Evolutionary conservation across 306 rosid species (phyloP).

Genomic region (Vigna mungo): DNA sequence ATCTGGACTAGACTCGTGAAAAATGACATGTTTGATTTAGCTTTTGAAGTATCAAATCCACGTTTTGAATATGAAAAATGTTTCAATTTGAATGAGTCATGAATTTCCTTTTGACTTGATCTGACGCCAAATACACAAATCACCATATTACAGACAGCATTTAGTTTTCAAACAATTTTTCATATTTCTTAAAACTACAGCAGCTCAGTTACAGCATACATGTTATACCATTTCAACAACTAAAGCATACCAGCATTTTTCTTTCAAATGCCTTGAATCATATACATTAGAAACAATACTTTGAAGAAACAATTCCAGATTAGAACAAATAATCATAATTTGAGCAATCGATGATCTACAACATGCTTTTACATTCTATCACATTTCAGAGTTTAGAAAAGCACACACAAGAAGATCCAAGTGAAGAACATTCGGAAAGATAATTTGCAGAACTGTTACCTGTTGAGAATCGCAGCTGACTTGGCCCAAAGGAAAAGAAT

Average conservation of each 20-base stretch:
- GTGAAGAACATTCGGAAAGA: conserved; percentile 35
- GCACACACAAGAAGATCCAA: conserved; percentile 32
- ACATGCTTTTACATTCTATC: background rate
- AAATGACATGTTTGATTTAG: background rate
- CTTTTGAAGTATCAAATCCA: too few species aligned
- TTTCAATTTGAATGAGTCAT: background rate
- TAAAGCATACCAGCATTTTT: conserved; percentile 16
- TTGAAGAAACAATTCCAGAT: conserved; percentile 9
- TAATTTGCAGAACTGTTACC: conserved; percentile 51
- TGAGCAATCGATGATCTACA: conserved; percentile 13
- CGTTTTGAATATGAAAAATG: too few species aligned
- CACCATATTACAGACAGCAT: background rate
- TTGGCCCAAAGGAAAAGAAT: conserved; percentile 97
- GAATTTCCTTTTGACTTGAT: background rate
- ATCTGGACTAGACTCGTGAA: background rate
- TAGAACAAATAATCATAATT: conserved; percentile 17
- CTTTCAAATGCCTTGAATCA: conserved; percentile 16
- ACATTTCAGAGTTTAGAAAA: conserved; percentile 11
- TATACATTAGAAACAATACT: background rate
- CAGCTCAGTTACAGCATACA: conserved; percentile 9
- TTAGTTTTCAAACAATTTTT: conserved; percentile 17
- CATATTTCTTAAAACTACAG: conserved; percentile 26
- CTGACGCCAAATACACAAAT: too few species aligned
- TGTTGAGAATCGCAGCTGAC: conserved; percentile 92
- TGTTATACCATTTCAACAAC: conserved; percentile 22